Evolutionary conservation across 2,329 filamentous ascomycete genomes (phyloP).

Genomic region (Cercospora brassicicola): DNA sequence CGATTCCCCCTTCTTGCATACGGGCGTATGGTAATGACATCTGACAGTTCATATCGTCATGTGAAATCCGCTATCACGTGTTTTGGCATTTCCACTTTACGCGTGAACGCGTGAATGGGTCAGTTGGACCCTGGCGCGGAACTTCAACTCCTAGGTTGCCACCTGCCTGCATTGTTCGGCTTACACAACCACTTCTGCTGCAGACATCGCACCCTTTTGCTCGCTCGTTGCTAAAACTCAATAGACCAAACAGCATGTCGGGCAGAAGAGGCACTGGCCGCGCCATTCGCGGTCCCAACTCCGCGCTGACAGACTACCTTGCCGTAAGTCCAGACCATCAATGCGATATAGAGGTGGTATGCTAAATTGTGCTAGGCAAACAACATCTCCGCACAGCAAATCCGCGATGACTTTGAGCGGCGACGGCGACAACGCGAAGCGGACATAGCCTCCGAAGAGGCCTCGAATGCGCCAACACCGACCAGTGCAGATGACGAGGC

Average conservation of each 20-base stretch:
- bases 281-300: constrained; percentile 59
- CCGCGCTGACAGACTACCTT: constrained; percentile 67
- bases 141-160: constrained; percentile 2
- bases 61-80: neutral
- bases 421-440: constrained; percentile 53
- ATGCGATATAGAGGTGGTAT: neutral
- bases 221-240: neutral
- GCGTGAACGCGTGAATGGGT: constrained; percentile 7
- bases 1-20: neutral
- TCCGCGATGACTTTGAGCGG: constrained; percentile 59
- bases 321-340: constrained; percentile 51
- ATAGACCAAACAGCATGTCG: constrained; percentile 34
- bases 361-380: constrained; percentile 54
- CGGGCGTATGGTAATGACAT: neutral
- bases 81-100: constrained; percentile 4
- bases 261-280: constrained; percentile 45
- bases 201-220: neutral
- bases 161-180: constrained; percentile 3
- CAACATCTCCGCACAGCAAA: constrained; percentile 69
- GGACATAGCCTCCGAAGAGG: constrained; percentile 35
- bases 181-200: neutral
- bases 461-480: constrained; percentile 37
- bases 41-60: neutral
- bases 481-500: constrained; percentile 37
- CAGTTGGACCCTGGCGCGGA: neutral